Conservation (phyloP, 139 green algal species). For the Micromonas pusilla region DNA sequence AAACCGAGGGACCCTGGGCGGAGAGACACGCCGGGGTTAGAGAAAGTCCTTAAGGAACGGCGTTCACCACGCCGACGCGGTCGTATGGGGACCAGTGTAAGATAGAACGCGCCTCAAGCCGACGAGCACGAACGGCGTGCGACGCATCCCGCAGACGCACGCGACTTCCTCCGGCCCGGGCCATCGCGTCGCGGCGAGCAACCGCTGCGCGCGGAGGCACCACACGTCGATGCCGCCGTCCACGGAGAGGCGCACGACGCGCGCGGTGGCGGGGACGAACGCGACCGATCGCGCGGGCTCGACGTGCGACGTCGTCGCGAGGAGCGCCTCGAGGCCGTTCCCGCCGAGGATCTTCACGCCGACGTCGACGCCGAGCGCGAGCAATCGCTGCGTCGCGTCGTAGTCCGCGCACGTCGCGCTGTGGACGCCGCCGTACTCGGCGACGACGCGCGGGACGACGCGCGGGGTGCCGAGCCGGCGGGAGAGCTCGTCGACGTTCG, state of each 20-base stretch:
- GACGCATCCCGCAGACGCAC: neutral
- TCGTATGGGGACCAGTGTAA: neutral
- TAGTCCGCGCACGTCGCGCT: neutral
- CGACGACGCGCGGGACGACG: neutral
- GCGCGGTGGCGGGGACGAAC: neutral
- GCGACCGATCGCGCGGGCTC: neutral
- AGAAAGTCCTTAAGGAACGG: too few species aligned
- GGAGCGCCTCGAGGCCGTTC: neutral
- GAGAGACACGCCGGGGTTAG: too few species aligned
- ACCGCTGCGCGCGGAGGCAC: neutral
- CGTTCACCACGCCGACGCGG: neutral
- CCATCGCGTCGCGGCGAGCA: neutral
- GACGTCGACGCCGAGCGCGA: neutral
- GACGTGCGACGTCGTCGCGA: neutral
- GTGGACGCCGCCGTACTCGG: neutral
- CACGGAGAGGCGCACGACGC: neutral
- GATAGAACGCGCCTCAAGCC: too few species aligned
- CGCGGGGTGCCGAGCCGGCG: neutral
- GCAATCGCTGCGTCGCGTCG: conserved; percentile 8
- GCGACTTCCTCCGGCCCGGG: neutral
- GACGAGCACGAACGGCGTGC: neutral
- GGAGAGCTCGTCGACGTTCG: neutral
- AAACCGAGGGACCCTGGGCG: too few species aligned
- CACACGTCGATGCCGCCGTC: neutral
- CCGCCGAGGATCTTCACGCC: neutral